These are phyloP conservation scores for Grosmannia huntii DNA, from an alignment of 2,329 filamentous ascomycete species.

Conservation along the genomic window DNA sequence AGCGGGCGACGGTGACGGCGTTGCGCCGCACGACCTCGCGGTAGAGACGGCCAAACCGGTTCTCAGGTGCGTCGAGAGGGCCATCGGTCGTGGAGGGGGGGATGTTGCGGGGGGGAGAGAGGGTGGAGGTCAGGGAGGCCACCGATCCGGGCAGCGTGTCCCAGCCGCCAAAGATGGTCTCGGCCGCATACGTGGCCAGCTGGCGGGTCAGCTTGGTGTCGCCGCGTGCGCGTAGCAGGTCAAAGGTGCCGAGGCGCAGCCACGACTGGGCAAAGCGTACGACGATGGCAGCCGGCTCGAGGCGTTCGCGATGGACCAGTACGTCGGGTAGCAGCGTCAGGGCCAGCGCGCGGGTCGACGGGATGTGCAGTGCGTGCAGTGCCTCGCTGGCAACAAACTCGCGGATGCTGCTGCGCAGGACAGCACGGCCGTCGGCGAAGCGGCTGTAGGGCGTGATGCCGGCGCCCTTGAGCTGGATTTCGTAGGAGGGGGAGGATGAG, in stretches of 20 bases:
- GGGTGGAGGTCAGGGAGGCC: slow-evolving; percentile 16
- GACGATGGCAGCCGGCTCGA: slow-evolving; percentile 88
- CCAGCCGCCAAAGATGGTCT: slow-evolving; percentile 83
- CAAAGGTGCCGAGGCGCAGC: slow-evolving; percentile 91
- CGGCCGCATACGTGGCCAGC: slow-evolving; percentile 71
- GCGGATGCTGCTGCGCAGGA: slow-evolving; percentile 80
- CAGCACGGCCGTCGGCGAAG: slow-evolving; percentile 92
- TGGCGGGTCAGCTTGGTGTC: slow-evolving; percentile 63
- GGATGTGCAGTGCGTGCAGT: slow-evolving; percentile 73
- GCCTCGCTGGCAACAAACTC: slow-evolving; percentile 90
- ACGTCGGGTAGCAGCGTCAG: slow-evolving; percentile 63
- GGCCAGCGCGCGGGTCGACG: slow-evolving; percentile 74
- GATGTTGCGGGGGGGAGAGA: slow-evolving; percentile 15
- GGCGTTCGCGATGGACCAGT: slow-evolving; percentile 62
- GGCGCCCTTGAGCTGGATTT: slow-evolving; percentile 89
- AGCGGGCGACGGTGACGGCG: slow-evolving; percentile 75
- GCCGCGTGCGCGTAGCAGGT: slow-evolving; percentile 71
- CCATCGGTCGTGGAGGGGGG: not conserved
- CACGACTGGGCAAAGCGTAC: slow-evolving; percentile 82
- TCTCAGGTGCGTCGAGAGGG: slow-evolving; percentile 48
- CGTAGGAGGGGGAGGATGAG: slow-evolving; percentile 45
- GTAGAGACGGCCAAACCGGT: slow-evolving; percentile 77
- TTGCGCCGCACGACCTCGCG: slow-evolving; percentile 78
- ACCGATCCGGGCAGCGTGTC: slow-evolving; percentile 58
- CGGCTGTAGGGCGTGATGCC: slow-evolving; percentile 89